These are phyloP conservation scores for Zancudomyces culisetae DNA, from an alignment of 371 early-diverging fungal species.

Conservation along the genomic window DNA sequence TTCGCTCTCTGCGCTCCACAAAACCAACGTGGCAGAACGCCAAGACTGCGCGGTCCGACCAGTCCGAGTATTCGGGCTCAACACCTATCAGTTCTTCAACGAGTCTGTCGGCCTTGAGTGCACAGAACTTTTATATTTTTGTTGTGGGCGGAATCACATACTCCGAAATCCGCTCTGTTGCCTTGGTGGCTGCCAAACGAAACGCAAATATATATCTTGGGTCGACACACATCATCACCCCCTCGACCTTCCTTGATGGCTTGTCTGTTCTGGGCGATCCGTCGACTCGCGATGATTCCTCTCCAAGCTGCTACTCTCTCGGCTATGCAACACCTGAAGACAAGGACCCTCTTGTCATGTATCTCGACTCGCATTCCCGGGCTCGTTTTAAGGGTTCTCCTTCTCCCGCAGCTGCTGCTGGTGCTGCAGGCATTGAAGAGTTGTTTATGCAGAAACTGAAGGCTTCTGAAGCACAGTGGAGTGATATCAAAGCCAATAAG, in stretches of 20 bases:
- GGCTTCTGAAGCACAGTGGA: not conserved
- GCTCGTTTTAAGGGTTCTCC: no score
- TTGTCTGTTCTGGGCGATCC: not conserved
- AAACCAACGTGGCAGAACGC: not conserved
- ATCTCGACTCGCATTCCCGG: not conserved
- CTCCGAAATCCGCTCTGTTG: constrained; percentile 70
- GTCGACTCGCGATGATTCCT: not conserved
- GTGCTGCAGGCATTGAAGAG: not conserved
- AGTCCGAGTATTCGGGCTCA: constrained; percentile 2
- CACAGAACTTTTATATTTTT: constrained; percentile 43
- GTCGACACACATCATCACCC: constrained; percentile 34
- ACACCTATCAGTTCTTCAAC: not conserved
- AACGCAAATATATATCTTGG: constrained; percentile 69
- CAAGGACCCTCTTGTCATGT: not conserved
- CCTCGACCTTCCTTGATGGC: constrained; percentile 24
- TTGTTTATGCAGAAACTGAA: constrained; percentile 1
- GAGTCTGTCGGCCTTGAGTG: constrained; percentile 6
- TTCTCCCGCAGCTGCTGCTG: not conserved
- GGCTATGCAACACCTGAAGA: not conserved
- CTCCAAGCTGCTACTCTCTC: not conserved
- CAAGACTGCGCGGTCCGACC: not conserved
- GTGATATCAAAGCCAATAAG: not conserved
- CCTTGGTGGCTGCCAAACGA: constrained; percentile 50
- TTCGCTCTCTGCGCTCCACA: not conserved
- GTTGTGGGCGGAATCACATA: constrained; percentile 83